Evolutionary conservation across 768 basidiomycete genomes (phyloP), one percentile per base, ranked within the genome.

Genomic region (Antrodiella citrinella): DNA sequence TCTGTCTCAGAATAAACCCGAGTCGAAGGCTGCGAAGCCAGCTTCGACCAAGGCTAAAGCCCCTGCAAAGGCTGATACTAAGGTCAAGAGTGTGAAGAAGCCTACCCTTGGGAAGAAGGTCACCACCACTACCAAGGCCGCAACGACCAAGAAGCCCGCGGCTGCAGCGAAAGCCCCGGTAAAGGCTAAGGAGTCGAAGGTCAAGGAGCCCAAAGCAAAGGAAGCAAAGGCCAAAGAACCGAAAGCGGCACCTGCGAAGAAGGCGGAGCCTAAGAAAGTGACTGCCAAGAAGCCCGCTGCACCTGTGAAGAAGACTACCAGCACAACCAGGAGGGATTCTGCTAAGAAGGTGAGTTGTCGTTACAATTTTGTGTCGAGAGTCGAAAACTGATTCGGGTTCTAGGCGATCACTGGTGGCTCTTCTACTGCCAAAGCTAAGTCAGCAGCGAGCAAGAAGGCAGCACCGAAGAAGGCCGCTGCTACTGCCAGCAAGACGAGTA

Each of bases 341-440:
- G 79, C 76, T 7, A 87, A 86, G 74, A 87, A 85, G 78, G 81
- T 81, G 41, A 53, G 0, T 19, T 15, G n/a, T n/a, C n/a, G n/a
- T n/a, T n/a, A n/a, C n/a, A n/a, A n/a, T n/a, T n/a, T n/a, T n/a
- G n/a, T n/a, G n/a, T n/a, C n/a, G n/a, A n/a, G n/a, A n/a, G n/a
- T n/a, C n/a, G n/a, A n/a, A n/a, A n/a, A n/a, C n/a, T n/a, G n/a
- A n/a, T n/a, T n/a, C n/a, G n/a, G n/a, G n/a, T 26, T 19, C n/a
- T 56, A 84, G 82, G 69, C 72, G 54, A 68, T 74, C 21, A 82
- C 76, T 35, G 79, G 81, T 7, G 67, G 70, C 0, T 69, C 67
- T 10, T 58, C 75, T 21, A 59, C 74, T 26, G 49, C 57, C 22
- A 65, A 62, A 56, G 54, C 61, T 10, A 65, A 64, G 57, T 35